Percentiles rank a stretch among this genome's conserved stretches.
Evolutionary conservation across 495 filamentous ascomycete genomes (phyloP).

Genomic region (Hypoxylon lenormandii): DNA sequence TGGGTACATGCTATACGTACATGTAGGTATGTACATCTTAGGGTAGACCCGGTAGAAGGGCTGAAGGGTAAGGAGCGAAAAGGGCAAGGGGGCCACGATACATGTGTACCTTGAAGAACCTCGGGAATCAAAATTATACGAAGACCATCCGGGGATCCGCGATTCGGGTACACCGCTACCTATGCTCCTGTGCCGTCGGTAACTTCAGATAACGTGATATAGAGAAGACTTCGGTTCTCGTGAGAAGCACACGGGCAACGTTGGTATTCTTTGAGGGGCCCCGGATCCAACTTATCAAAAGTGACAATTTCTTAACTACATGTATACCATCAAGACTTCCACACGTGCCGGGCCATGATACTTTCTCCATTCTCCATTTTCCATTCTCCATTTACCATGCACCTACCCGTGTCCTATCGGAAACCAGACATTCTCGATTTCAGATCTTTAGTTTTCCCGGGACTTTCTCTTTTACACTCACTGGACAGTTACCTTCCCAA

Average conservation of each 20-base stretch:
- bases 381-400: neutral
- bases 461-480: conserved; percentile 30
- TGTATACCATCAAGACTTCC: neutral
- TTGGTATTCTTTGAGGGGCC: conserved; percentile 10
- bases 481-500: conserved; percentile 11
- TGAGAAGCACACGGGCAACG: neutral
- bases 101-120: conserved; percentile 28
- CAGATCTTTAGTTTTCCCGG: conserved; percentile 23
- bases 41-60: conserved; percentile 39
- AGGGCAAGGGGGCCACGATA: conserved; percentile 2
- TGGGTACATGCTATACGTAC: neutral
- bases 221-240: neutral
- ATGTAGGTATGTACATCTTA: neutral
- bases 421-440: conserved; percentile 10
- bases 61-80: neutral
- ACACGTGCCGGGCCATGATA: neutral
- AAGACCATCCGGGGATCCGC: conserved; percentile 4
- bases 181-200: neutral
- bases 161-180: conserved; percentile 8
- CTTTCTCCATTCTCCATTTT: too few relatives aligned
- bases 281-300: conserved; percentile 4
- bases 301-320: neutral
- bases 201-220: neutral
- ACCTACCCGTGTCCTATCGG: conserved; percentile 7
- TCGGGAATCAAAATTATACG: conserved; percentile 35